These are phyloP conservation scores for Metschnikowia picachoensis DNA, from an alignment of 805 yeast genomes.

Conservation along the genomic window DNA sequence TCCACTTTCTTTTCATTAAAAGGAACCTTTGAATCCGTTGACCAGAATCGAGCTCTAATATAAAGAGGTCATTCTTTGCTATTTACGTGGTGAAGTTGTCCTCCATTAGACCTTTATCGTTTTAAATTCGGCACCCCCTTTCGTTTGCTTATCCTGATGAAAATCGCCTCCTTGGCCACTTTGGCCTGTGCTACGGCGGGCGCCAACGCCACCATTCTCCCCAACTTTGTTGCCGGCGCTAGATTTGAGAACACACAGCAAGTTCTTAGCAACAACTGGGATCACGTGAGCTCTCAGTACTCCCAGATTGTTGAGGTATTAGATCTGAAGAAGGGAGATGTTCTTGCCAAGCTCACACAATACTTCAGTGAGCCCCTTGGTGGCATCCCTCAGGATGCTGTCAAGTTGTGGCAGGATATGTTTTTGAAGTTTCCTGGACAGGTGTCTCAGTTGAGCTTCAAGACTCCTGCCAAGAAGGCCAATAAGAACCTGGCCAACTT, in stretches of 20 bases:
- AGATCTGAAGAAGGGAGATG: conserved; percentile 18
- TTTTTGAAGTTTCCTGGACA: conserved; percentile 57
- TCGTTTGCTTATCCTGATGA: conserved; percentile 4
- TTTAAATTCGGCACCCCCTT: too few relatives aligned
- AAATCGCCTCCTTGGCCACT: conserved; percentile 10
- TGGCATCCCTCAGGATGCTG: conserved; percentile 45
- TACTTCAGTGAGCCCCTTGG: conserved; percentile 50
- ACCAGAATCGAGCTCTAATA: too few relatives aligned
- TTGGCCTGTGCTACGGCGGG: conserved; percentile 12
- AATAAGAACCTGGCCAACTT: conserved; percentile 17
- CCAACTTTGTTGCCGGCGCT: conserved; percentile 8
- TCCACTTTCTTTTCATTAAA: neutral
- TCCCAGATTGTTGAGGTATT: conserved; percentile 14
- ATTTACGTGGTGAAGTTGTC: too few relatives aligned
- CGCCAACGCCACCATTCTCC: conserved; percentile 16
- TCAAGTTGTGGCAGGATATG: conserved; percentile 62
- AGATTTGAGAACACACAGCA: conserved; percentile 11
- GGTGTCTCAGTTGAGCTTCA: conserved; percentile 46
- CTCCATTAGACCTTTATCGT: too few relatives aligned
- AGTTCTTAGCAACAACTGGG: conserved; percentile 10
- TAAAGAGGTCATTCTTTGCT: too few relatives aligned
- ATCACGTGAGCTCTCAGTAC: conserved; percentile 12
- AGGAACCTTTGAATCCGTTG: neutral
- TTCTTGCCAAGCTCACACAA: conserved; percentile 47
- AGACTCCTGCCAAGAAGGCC: conserved; percentile 45